Percentiles rank a stretch among this genome's conserved stretches.
Conservation (phyloP, 208 protist genomes). For the Naegleria fowleri region DNA sequence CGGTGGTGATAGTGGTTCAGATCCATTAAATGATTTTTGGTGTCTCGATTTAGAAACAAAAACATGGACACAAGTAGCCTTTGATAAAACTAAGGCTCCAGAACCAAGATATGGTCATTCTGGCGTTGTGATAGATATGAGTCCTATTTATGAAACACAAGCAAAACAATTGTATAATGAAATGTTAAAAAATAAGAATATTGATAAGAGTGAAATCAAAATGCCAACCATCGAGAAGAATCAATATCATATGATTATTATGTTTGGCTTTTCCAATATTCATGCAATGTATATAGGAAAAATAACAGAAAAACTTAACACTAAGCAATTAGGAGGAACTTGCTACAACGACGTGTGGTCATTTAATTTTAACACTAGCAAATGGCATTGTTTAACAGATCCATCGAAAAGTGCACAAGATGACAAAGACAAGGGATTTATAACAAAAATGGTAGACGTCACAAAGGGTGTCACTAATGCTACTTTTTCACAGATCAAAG, state of each 20-base stretch:
- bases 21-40: slow-evolving; percentile 3
- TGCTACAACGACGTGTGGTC: slow-evolving; percentile 1
- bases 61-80: background rate
- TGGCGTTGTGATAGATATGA: background rate
- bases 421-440: background rate
- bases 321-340: background rate
- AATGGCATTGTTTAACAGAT: slow-evolving; percentile 17
- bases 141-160: background rate
- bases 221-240: background rate
- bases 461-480: background rate
- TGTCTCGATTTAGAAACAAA: slow-evolving; percentile 8
- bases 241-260: slow-evolving; percentile 1
- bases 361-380: background rate
- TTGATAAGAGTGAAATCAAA: background rate
- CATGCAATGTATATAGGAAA: slow-evolving; percentile 17
- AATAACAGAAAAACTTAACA: background rate
- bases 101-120: slow-evolving; percentile 1
- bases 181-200: background rate
- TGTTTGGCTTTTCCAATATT: slow-evolving; percentile 14
- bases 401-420: background rate
- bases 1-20: background rate
- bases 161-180: slow-evolving; percentile 9
- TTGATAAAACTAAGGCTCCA: slow-evolving; percentile 10
- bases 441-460: background rate
- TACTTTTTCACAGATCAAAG: background rate